A percentile compares a stretch with the other conserved stretches of the same genome.
Evolutionary conservation across 73 alveolate genomes (phyloP).

Genomic region (Effrenium voratum): DNA sequence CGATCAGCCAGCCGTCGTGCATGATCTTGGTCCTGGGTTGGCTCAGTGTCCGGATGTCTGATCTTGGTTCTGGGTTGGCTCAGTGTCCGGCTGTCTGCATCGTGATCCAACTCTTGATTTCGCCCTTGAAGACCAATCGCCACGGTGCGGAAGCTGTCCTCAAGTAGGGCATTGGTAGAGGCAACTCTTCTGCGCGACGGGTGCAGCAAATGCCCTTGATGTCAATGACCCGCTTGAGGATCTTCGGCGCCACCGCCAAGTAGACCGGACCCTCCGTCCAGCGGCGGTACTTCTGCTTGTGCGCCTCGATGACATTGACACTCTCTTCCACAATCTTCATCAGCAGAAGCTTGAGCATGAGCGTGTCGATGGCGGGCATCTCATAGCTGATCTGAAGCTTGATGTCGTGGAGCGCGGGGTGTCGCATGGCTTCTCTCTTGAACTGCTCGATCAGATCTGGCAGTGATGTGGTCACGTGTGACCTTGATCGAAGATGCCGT

Average conservation of each 20-base stretch:
- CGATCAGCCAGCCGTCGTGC: not conserved
- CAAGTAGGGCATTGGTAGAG: not conserved
- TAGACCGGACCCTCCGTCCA: not conserved
- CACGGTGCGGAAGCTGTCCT: not conserved
- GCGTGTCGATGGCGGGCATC: not conserved
- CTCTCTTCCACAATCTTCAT: not conserved
- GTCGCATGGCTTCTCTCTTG: not conserved
- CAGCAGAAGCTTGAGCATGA: not conserved
- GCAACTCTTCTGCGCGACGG: not conserved
- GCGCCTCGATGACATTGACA: not conserved
- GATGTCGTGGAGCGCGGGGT: not conserved
- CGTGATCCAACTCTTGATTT: not conserved
- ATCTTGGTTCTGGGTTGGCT: no score
- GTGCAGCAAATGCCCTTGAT: not conserved
- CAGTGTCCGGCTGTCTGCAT: not conserved
- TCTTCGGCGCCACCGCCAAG: not conserved
- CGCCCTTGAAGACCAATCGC: not conserved
- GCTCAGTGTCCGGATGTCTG: no score
- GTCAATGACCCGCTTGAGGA: not conserved
- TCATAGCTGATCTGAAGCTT: not conserved
- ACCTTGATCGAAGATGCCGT: no score
- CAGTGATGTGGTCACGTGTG: not conserved
- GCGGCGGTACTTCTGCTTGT: not conserved
- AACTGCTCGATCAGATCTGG: not conserved
- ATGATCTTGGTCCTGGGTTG: not conserved